Base-by-base conservation (phyloP, 805 yeast genomes). In the Lipomyces yamanashiensis region DNA sequence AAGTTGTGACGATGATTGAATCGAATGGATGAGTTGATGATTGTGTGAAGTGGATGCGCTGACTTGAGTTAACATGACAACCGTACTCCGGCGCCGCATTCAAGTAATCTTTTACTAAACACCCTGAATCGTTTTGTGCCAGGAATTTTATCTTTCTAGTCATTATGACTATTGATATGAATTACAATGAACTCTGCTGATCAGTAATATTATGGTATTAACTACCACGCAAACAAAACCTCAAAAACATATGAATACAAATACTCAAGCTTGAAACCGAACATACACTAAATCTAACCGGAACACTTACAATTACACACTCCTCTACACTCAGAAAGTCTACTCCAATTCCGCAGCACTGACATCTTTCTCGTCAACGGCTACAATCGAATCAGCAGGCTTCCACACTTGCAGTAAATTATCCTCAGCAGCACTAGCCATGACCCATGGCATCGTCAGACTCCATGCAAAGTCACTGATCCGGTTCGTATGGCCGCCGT, bases 401-500 rank as follows among this genome's bases (percentile, higher is more conserved):
- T 82, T 86, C 95, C 95, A 91, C 7, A 91, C 79, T 73, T 89
- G 92, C 41, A 89, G 77, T 64, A 90, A 79, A 51, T 82, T 84
- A 74, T 91, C 97, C 71, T 88, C 95, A 0, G 89, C 90, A 58
- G 86, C 86, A 59, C 89, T 84, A 7, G 87, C 87, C 40, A 85
- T 74, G 1, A 89, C 80, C 76, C 86, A 82, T 33, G 81, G 79
- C 54, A 87, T 75, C 9, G 73, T 64, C 1, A 90, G 89, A 71
- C 88, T 87, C 82, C 92, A 84, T 61, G 82, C 85, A 54, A 87
- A 78, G 68, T 87, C 93, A 61, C 85, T 80, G 51, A 91, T 81
- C 58, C 86, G 80, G 54, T 84, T 84, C 1, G 92, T 85, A 76
- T 91, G 97, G 12, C 97, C 97, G 15, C 96, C 96, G 75, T 92